Evolutionary conservation across 352 stramenopile genomes (phyloP), one percentile per base, ranked within the genome.

Genomic region (Phytophthora hybrid): DNA sequence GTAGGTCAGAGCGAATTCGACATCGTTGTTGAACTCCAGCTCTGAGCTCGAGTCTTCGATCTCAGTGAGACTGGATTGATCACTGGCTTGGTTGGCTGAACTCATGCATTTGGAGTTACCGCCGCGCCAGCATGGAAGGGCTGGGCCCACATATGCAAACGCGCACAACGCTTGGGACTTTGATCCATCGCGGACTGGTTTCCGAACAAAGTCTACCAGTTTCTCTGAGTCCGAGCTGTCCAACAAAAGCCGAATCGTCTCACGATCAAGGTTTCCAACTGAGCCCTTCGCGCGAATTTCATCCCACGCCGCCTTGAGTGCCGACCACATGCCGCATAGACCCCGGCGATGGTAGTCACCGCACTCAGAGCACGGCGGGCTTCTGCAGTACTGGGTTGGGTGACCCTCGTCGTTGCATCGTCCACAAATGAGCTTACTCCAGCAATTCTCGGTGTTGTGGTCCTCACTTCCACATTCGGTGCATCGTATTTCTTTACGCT

Each of bases 81-180:
- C 34, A 14, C 34, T 3, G 11, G 34, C 34, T 44, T 44, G 9
- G 11, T 44, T 14, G 16, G 34, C 8, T 11, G 34, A 46, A 16
- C 60, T 49, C 18, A 34, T 58, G 4, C 52, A 69, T 57, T 61
- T 47, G 5, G 23, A 11, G 3, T 18, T 54, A 29, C 53, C 23
- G 1, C 26, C 34, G 26, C 4, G 16, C 19, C 37, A 52, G 41
- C 37, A 44, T 67, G 54, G 54, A 31, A 59, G 39, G 19, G 13
- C 18, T 60, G 44, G 26, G 16, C 66, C 66, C 16, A 69, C 52
- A 59, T 60, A 74, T 59, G 60, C 58, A 66, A 66, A 56, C 6
- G n/a, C 18, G 10, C 31, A 60, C 7, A 56, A 47, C 1, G 34
- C 23, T 62, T 59, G 59, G 59, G 55, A n/a, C 46, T 8, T 60